Conservation (phyloP, 306 rosid genomes). For the Prunus padus region DNA sequence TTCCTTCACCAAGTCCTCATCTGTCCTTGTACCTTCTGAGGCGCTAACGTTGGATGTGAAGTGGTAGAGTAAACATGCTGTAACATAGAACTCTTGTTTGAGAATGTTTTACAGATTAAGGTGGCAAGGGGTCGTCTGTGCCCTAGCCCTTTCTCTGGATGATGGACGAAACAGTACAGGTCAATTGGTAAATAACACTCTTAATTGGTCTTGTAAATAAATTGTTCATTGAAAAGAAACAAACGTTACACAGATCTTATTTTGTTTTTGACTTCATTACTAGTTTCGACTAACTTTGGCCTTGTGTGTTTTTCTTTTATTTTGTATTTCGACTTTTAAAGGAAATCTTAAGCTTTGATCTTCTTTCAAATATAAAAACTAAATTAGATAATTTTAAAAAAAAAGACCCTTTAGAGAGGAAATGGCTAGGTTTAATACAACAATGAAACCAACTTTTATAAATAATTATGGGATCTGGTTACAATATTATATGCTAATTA, state of each 20-base stretch:
- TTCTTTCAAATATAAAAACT: too few relatives aligned
- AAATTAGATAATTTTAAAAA: too few relatives aligned
- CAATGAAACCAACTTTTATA: not conserved
- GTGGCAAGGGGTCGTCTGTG: conserved; percentile 14
- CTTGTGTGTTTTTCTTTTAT: too few relatives aligned
- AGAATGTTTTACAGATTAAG: conserved; percentile 2
- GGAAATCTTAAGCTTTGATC: too few relatives aligned
- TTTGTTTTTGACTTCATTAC: not conserved
- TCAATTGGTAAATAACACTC: conserved; percentile 21
- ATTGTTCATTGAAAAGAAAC: not conserved
- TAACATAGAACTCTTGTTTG: conserved; percentile 16
- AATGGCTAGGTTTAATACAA: too few relatives aligned
- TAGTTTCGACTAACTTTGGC: too few relatives aligned
- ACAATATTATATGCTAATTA: not conserved
- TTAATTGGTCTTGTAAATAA: conserved; percentile 48
- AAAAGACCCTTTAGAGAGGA: too few relatives aligned
- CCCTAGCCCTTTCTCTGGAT: conserved; percentile 23
- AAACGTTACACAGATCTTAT: not conserved
- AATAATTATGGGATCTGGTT: not conserved
- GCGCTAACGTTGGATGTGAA: conserved; percentile 86
- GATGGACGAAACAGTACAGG: conserved; percentile 26
- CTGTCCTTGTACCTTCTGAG: conserved; percentile 71
- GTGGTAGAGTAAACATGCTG: conserved; percentile 58
- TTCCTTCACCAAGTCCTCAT: conserved; percentile 67
- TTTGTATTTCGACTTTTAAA: too few relatives aligned